Percentiles rank a stretch among this genome's conserved stretches.
Evolutionary conservation across 192 early-diverging fungal genomes (phyloP).

Genomic region (Coemansia sp.): DNA sequence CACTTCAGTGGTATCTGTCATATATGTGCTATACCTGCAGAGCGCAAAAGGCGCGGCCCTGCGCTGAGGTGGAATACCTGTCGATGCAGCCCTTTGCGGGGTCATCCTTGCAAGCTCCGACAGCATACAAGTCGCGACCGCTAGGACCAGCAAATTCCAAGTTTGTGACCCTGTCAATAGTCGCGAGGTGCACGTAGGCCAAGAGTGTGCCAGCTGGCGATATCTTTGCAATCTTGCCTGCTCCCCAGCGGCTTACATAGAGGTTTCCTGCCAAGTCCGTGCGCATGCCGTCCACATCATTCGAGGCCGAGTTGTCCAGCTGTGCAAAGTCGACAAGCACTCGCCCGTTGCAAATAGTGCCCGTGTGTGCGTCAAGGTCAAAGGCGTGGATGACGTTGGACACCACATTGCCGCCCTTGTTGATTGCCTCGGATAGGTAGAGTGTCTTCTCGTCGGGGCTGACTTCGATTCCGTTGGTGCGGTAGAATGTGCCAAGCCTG

Average conservation of each 20-base stretch:
- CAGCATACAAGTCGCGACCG: constrained; percentile 52
- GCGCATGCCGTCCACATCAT: constrained; percentile 61
- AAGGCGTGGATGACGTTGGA: constrained; percentile 54
- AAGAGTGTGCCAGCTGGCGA: constrained; percentile 39
- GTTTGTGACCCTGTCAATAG: constrained; percentile 38
- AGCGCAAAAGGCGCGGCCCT: constrained; percentile 29
- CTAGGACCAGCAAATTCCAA: constrained; percentile 55
- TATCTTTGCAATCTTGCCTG: constrained; percentile 54
- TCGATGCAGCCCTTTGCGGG: constrained; percentile 53
- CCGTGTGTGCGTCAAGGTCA: constrained; percentile 39
- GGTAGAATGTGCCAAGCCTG: constrained; percentile 36
- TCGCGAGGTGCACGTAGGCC: constrained; percentile 25
- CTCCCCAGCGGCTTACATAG: constrained; percentile 56
- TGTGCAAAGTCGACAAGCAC: constrained; percentile 52
- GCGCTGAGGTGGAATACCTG: constrained; percentile 4
- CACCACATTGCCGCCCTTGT: constrained; percentile 35
- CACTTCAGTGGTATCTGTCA: not conserved
- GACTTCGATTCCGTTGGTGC: constrained; percentile 62
- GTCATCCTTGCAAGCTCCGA: constrained; percentile 53
- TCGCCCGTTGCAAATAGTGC: constrained; percentile 23
- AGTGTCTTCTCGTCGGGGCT: constrained; percentile 56
- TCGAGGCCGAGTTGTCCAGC: constrained; percentile 44
- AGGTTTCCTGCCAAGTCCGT: constrained; percentile 55
- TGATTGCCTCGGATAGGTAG: constrained; percentile 58
- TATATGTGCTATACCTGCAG: not conserved